Base-by-base conservation (phyloP, 192 early-diverging fungal genomes). In the Gaertneriomyces semiglobifer region DNA sequence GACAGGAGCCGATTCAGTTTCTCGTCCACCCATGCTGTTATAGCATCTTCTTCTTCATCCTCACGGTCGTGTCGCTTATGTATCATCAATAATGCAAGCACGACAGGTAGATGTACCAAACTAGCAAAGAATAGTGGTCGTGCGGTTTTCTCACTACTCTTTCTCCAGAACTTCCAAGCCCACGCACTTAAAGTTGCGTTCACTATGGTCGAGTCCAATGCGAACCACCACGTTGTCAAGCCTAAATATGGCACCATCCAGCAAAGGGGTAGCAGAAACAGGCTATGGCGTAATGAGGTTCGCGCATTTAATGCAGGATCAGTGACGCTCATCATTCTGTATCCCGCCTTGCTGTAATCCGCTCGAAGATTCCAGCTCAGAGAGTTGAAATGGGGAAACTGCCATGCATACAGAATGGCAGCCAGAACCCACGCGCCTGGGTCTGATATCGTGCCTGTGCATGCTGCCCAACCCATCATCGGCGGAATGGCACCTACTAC, bases 341-440 rank as follows among this genome's bases (percentile, higher is more conserved):
- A 98, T 2, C 96, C 96, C 2, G 96, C 96, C 72, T 96, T 96
- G 7, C 91, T 88, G 76, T 98, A 98, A 72, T 98, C 96, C 4
- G 88, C 86, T 2, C 93, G 80, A 52, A 98, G 78, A 56, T 92
- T 94, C 89, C 93, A 94, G 12, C 88, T 82, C 20, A 98, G 72
- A 3, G 93, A 84, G 76, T 98, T 98, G 71, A 98, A 98, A 71
- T 98, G 96, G 38, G 96, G 96, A 74, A 98, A 98, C 80, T 98
- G 96, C 96, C 96, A 98, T 0, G 93, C 89, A 75, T 92, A 98
- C 46, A 98, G 76, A 2, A 93, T 77, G 0, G 74, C 81, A 8
- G 86, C 94, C 59, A 98, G 69, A 4, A 95, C 66, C 87, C 86
- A 90, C 1, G 92, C 89, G 19, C 91, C 93, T 4, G 87, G 71